Percentiles rank a stretch among this genome's conserved stretches.
Evolutionary conservation across 1,284 basidiomycete genomes (phyloP).

Genomic region (Peniophora sp.): DNA sequence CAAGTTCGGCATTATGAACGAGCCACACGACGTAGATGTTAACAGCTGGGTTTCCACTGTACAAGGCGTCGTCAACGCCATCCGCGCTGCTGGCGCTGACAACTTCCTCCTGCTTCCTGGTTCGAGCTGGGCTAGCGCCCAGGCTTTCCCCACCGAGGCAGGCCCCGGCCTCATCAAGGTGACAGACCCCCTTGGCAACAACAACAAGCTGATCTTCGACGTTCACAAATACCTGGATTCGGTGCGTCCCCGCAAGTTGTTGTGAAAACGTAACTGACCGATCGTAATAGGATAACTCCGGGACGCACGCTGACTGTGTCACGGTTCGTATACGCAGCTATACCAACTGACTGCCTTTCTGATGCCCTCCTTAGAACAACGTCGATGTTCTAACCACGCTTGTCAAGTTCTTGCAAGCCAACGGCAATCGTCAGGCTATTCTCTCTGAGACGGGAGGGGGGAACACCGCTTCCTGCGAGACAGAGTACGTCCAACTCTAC

Average conservation of each 20-base stretch:
- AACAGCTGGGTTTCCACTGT: slow-evolving; percentile 37
- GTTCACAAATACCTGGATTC: slow-evolving; percentile 55
- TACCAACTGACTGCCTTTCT: neutral
- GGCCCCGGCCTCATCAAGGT: slow-evolving; percentile 42
- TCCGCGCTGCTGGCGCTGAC: slow-evolving; percentile 37
- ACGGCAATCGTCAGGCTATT: slow-evolving; percentile 47
- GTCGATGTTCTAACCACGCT: slow-evolving; percentile 37
- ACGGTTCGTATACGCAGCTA: too few species aligned
- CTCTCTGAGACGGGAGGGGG: slow-evolving; percentile 54
- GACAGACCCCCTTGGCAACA: slow-evolving; percentile 45
- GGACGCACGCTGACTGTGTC: slow-evolving; percentile 40
- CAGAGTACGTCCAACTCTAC: slow-evolving; percentile 21
- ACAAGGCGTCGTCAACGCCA: slow-evolving; percentile 40
- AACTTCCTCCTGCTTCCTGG: slow-evolving; percentile 41
- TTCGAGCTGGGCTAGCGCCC: slow-evolving; percentile 34
- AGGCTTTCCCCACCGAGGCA: slow-evolving; percentile 42
- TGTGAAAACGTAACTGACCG: neutral
- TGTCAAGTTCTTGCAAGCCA: slow-evolving; percentile 35
- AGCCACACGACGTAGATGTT: slow-evolving; percentile 40
- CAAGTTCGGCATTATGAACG: slow-evolving; percentile 43
- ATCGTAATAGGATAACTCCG: slow-evolving; percentile 38
- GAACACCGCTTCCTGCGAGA: slow-evolving; percentile 41
- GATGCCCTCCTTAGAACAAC: slow-evolving; percentile 33
- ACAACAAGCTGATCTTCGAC: slow-evolving; percentile 48
- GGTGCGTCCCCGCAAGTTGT: neutral